Evolutionary conservation across 257 asterid species (phyloP), one percentile per base, ranked within the genome.

Genomic region (Solanum piurae): DNA sequence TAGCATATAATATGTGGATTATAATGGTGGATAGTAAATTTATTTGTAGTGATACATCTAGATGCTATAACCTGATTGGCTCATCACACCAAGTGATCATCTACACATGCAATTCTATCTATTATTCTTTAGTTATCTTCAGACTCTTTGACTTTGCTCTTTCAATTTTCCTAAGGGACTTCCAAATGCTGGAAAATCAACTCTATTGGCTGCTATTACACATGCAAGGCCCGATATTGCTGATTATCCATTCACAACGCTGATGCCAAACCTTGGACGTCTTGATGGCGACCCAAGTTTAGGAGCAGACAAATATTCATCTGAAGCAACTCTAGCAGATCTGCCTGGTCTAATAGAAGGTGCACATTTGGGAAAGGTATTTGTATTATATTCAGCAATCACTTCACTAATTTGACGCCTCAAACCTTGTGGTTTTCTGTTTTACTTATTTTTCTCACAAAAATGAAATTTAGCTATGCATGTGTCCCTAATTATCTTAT

Each of bases 301-400:
- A 71, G 99, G 98, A 68, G 93, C 98, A 5, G 97, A 90, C 31
- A 88, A 94, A 86, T 97, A 92, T 92, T 94, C 98, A 86, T 95
- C 99, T 46, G 95, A 94, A 93, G 99, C 99, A 66, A 95, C 99
- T 36, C 90, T 95, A 89, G 99, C 99, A 12, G 99, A 97, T 92
- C 92, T 97, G 89, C 99, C 99, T 83, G 99, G 99, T 74, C 99
- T 97, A 77, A 95, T 97, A 86, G 96, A 97, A 97, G 99, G 99
- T 86, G 99, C 99, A 89, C 99, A 95, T 93, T 91, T 97, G 21
- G 99, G 99, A 84, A 97, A 97, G 99, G 99, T 97, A 92, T 72
- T 42, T 73, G 18, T 49, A 29, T 52, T 27, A 49, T 16, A 82
- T 82, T 49, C 29, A 82, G 64, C n/a, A 18, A 31, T 29, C 86